A percentile compares a stretch with the other conserved stretches of the same genome.
These are phyloP conservation scores for Leccinum fuscescens DNA, from an alignment of 1,284 basidiomycete genomes.

Conservation along the genomic window DNA sequence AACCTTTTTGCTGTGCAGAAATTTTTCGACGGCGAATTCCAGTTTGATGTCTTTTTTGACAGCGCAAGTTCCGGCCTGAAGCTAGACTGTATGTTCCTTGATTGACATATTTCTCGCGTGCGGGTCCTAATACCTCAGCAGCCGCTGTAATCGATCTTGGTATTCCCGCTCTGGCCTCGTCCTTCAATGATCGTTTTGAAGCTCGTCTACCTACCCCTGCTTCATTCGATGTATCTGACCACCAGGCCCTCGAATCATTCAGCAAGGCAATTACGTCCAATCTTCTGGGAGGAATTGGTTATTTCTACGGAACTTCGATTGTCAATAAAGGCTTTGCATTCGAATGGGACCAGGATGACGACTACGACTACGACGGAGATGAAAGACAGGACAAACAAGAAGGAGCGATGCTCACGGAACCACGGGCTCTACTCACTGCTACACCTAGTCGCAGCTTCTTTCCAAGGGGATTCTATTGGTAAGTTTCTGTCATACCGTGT, in stretches of 20 bases:
- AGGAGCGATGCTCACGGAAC: slow-evolving; percentile 70
- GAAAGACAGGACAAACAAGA: slow-evolving; percentile 34
- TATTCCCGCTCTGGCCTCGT: slow-evolving; percentile 61
- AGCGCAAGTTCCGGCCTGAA: slow-evolving; percentile 61
- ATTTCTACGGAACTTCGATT: slow-evolving; percentile 90
- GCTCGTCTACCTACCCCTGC: slow-evolving; percentile 63
- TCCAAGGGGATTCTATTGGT: slow-evolving; percentile 96
- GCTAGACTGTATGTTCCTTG: slow-evolving; percentile 52
- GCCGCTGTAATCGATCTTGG: slow-evolving; percentile 64
- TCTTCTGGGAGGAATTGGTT: slow-evolving; percentile 88
- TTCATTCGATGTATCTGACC: slow-evolving; percentile 48
- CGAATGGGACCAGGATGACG: slow-evolving; percentile 86
- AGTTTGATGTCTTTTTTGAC: slow-evolving; percentile 86
- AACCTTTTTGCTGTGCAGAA: slow-evolving; percentile 89
- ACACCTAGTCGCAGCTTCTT: slow-evolving; percentile 95
- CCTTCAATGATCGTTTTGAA: slow-evolving; percentile 70
- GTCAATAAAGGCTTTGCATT: slow-evolving; percentile 81
- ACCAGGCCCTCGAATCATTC: slow-evolving; percentile 61
- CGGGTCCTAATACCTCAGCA: slow-evolving; percentile 28
- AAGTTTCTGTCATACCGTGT: slow-evolving; percentile 3
- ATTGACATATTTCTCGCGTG: slow-evolving; percentile 7
- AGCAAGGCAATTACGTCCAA: slow-evolving; percentile 89
- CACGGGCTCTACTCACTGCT: slow-evolving; percentile 80
- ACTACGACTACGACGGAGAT: slow-evolving; percentile 43
- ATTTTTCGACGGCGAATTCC: slow-evolving; percentile 77